These are phyloP conservation scores for Cynara cardunculus DNA, from an alignment of 129 eudicot genomes.

Conservation along the genomic window DNA sequence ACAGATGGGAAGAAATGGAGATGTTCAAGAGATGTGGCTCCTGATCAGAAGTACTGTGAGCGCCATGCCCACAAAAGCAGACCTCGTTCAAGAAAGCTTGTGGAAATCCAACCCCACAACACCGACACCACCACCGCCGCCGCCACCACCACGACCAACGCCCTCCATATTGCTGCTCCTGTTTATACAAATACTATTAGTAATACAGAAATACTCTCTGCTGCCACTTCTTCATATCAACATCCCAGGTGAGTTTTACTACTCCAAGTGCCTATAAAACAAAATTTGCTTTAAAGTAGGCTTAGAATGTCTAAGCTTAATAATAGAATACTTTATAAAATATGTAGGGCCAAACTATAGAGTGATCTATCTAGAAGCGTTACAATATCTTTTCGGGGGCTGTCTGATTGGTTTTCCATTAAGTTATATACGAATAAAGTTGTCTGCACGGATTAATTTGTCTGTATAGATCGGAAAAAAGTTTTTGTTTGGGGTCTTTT, in stretches of 20 bases:
- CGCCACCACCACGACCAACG: background rate
- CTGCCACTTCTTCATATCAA: slow-evolving; percentile 35
- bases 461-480: no score
- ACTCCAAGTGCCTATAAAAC: background rate
- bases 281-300: no score
- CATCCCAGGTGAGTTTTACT: slow-evolving; percentile 29
- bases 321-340: no score
- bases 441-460: no score
- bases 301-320: no score
- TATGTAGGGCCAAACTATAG: no score
- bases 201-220: slow-evolving; percentile 2
- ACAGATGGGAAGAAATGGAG: slow-evolving; percentile 91
- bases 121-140: background rate
- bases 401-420: no score
- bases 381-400: no score
- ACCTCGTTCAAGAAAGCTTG: slow-evolving; percentile 95
- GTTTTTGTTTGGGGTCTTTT: no score
- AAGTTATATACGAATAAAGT: no score
- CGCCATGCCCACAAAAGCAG: slow-evolving; percentile 64
- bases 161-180: slow-evolving; percentile 7
- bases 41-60: slow-evolving; percentile 78
- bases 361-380: no score
- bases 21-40: slow-evolving; percentile 70
- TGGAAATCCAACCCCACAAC: slow-evolving; percentile 51
- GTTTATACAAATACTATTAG: background rate